phyloP scores from a whole-genome alignment of 345 rosid genomes.

The Brassica juncea region DNA sequence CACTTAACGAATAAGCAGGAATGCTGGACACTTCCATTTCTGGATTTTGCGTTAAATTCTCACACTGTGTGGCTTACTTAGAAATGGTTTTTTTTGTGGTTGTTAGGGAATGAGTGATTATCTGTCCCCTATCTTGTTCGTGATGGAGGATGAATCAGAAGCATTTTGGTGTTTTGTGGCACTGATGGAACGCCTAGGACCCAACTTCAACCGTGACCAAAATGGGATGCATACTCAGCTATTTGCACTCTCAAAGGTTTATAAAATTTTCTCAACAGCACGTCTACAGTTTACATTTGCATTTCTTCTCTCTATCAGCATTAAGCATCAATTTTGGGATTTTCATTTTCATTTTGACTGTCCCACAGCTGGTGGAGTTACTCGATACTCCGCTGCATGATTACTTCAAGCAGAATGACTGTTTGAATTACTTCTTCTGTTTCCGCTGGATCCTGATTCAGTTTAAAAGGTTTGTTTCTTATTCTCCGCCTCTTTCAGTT shows the following conservation, averaged over 20 bases:
- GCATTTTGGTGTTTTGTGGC: slow-evolving; percentile 98
- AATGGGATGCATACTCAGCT: slow-evolving; percentile 99
- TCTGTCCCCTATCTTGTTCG: slow-evolving; percentile 86
- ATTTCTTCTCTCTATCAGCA: slow-evolving; percentile 1
- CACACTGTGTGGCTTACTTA: slow-evolving; percentile 1
- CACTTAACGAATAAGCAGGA: not conserved
- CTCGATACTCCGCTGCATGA: slow-evolving; percentile 83
- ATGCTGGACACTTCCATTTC: not conserved
- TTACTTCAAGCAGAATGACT: slow-evolving; percentile 90
- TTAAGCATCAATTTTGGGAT: slow-evolving; percentile 16
- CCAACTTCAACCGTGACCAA: slow-evolving; percentile 97
- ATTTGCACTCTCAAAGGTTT: slow-evolving; percentile 91
- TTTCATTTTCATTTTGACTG: slow-evolving; percentile 16
- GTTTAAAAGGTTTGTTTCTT: slow-evolving; percentile 72
- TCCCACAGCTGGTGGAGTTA: slow-evolving; percentile 83
- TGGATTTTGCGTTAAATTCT: not conserved
- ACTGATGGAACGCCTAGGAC: slow-evolving; percentile 96
- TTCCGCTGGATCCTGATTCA: slow-evolving; percentile 98
- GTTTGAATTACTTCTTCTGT: slow-evolving; percentile 99
- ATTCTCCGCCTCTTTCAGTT: not conserved
- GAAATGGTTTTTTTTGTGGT: slow-evolving; percentile 7
- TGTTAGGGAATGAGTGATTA: slow-evolving; percentile 97
- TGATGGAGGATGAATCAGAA: slow-evolving; percentile 85
- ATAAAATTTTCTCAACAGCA: not conserved
- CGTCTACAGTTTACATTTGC: not conserved